Percentiles rank a stretch among this genome's conserved stretches.
Conservation (phyloP, 2,329 filamentous ascomycete species). For the Claviceps humidiphila region DNA sequence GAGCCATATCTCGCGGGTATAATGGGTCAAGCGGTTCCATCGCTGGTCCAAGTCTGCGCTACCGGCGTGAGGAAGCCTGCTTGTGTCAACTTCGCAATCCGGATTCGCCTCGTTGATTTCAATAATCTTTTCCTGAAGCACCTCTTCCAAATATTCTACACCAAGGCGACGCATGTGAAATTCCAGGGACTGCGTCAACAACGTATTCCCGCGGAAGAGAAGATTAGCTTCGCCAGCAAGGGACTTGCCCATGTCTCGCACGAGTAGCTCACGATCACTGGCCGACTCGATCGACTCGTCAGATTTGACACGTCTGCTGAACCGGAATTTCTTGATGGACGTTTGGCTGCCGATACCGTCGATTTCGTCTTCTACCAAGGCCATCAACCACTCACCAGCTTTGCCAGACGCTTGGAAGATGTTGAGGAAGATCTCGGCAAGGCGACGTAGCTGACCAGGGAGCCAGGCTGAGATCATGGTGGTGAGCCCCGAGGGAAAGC, state of each 20-base stretch:
- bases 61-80: constrained; percentile 43
- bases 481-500: constrained; percentile 72
- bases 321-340: constrained; percentile 59
- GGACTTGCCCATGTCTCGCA: constrained; percentile 66
- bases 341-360: constrained; percentile 80
- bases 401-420: constrained; percentile 88
- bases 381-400: constrained; percentile 80
- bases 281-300: constrained; percentile 51
- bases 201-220: constrained; percentile 85
- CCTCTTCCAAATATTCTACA: constrained; percentile 82
- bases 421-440: constrained; percentile 79
- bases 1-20: constrained; percentile 77
- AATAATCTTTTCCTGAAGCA: constrained; percentile 68
- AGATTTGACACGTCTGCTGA: constrained; percentile 56
- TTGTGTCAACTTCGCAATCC: constrained; percentile 91
- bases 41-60: constrained; percentile 66
- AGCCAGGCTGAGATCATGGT: constrained; percentile 70
- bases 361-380: constrained; percentile 91
- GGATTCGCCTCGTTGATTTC: constrained; percentile 86
- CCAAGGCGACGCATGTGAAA: constrained; percentile 91
- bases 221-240: constrained; percentile 82
- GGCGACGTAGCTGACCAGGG: constrained; percentile 60
- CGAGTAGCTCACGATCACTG: constrained; percentile 56
- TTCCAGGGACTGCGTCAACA: constrained; percentile 86
- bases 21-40: constrained; percentile 62